Evolutionary conservation across 495 filamentous ascomycete genomes (phyloP).

Genomic region (Penicillium macrosclerotiorum): DNA sequence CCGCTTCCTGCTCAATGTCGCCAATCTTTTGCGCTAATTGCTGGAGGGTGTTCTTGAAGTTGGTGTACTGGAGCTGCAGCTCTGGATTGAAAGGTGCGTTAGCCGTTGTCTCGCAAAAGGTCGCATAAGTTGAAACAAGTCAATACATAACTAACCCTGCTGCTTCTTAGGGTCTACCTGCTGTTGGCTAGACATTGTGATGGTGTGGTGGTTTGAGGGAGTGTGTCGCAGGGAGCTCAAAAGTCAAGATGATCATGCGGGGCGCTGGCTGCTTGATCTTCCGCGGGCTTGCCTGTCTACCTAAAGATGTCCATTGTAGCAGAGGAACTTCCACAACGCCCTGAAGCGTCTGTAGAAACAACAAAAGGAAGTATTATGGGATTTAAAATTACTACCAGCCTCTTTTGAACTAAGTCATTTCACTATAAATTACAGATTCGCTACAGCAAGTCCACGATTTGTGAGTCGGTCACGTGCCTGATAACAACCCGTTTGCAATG

Average conservation of each 20-base stretch:
- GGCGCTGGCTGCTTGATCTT: constrained; percentile 26
- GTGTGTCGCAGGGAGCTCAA: constrained; percentile 21
- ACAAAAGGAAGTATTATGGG: too few relatives aligned
- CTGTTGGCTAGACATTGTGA: constrained; percentile 44
- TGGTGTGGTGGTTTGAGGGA: constrained; percentile 11
- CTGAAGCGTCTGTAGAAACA: too few relatives aligned
- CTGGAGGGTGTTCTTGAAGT: constrained; percentile 94
- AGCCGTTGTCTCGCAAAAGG: constrained; percentile 5
- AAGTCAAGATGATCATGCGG: constrained; percentile 38
- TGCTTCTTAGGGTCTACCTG: constrained; percentile 66
- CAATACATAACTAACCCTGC: constrained; percentile 62
- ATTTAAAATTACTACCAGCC: too few relatives aligned
- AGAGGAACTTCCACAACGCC: too few relatives aligned
- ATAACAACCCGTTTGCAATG: constrained; percentile 25
- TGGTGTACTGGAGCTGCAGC: constrained; percentile 88
- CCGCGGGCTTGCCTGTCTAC: constrained; percentile 12
- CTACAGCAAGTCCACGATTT: too few relatives aligned
- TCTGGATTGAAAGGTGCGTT: constrained; percentile 52
- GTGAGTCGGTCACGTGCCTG: constrained; percentile 18
- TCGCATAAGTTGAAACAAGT: not conserved
- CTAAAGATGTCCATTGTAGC: too few relatives aligned
- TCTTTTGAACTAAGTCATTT: not conserved
- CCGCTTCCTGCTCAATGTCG: constrained; percentile 92
- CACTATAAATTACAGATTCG: not conserved
- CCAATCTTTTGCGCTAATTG: constrained; percentile 94